phyloP scores from a whole-genome alignment of 306 rosid species.

The Medicago lupulina region DNA sequence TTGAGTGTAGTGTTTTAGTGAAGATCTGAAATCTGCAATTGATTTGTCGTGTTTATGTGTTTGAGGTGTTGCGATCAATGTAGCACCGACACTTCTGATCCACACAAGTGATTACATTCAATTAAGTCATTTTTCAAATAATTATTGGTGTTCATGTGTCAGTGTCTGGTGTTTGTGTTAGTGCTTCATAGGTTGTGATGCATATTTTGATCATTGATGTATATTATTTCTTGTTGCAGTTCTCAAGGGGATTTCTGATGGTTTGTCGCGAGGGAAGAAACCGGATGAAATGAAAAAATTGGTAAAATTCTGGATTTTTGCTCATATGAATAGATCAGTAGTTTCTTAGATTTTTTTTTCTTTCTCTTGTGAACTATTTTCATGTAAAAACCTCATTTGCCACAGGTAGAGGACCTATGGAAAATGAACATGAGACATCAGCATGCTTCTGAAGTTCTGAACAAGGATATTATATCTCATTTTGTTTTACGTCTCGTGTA shows the following conservation, averaged over 20 bases:
- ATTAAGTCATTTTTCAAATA: no score
- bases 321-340: neutral
- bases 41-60: neutral
- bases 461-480: slow-evolving; percentile 93
- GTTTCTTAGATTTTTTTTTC: neutral
- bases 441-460: slow-evolving; percentile 61
- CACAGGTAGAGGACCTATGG: slow-evolving; percentile 65
- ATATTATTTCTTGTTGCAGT: slow-evolving; percentile 60
- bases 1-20: slow-evolving; percentile 9
- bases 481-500: slow-evolving; percentile 89
- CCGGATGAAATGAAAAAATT: slow-evolving; percentile 75
- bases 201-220: slow-evolving; percentile 18
- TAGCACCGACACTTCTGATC: no score
- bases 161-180: no score
- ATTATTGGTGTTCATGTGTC: no score
- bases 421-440: slow-evolving; percentile 74
- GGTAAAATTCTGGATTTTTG: slow-evolving; percentile 51
- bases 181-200: neutral
- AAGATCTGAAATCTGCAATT: slow-evolving; percentile 21
- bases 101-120: no score
- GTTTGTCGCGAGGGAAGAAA: slow-evolving; percentile 85
- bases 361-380: slow-evolving; percentile 9
- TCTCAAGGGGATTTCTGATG: slow-evolving; percentile 91
- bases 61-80: neutral
- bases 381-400: slow-evolving; percentile 33